Evolutionary conservation across 257 asterid genomes (phyloP).

Genomic region (Przewalskia tangutica): DNA sequence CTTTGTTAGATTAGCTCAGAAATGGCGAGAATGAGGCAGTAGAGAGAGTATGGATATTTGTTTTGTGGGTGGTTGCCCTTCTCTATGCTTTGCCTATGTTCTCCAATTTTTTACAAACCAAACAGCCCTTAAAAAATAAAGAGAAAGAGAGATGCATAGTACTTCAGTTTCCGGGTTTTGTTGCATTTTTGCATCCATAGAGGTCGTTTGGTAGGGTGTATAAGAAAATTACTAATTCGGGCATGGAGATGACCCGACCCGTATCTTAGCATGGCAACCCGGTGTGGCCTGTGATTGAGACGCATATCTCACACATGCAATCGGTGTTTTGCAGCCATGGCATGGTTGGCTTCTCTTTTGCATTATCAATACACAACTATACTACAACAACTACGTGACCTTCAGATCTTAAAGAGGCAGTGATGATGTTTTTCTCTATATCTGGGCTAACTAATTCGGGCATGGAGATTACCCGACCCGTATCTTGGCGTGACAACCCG

Average conservation of each 20-base stretch:
- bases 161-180: neutral
- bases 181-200: neutral
- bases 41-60: neutral
- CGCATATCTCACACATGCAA: conserved; percentile 13
- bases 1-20: no score
- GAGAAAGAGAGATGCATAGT: neutral
- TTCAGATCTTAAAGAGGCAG: no score
- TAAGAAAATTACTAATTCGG: neutral
- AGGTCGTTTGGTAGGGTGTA: no score
- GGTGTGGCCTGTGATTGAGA: neutral
- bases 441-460: no score
- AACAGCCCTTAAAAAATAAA: conserved; percentile 8
- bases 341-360: conserved; percentile 8
- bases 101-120: neutral
- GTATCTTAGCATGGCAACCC: neutral
- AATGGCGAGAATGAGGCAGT: neutral
- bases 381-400: neutral
- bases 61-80: conserved; percentile 40
- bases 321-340: conserved; percentile 30
- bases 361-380: neutral
- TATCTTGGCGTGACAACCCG: conserved; percentile 13
- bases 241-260: neutral
- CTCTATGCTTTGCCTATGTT: conserved; percentile 27
- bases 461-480: neutral
- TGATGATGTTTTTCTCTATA: no score